Evolutionary conservation across 2,329 filamentous ascomycete species (phyloP).

Genomic region (Colletotrichum sublineola): DNA sequence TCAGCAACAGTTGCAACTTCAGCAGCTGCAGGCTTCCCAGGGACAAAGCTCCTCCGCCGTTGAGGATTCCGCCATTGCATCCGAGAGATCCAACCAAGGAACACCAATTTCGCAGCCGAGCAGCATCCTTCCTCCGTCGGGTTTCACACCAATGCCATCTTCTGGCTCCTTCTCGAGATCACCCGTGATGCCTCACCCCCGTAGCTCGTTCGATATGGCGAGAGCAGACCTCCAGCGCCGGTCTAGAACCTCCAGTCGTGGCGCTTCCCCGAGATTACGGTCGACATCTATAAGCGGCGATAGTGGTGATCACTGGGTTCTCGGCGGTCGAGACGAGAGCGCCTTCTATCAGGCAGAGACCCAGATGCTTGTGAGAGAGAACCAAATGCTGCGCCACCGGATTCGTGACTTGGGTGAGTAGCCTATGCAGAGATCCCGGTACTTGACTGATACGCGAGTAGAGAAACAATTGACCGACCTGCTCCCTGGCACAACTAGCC

Average conservation of each 20-base stretch:
- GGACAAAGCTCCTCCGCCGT: conserved; percentile 56
- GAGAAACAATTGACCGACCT: conserved; percentile 67
- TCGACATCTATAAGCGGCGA: conserved; percentile 71
- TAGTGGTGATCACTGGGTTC: conserved; percentile 68
- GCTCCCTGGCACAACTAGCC: conserved; percentile 47
- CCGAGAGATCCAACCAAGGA: conserved; percentile 59
- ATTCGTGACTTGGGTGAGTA: conserved; percentile 79
- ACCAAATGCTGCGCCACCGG: conserved; percentile 83
- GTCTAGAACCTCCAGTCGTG: conserved; percentile 71
- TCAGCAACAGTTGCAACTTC: conserved; percentile 79
- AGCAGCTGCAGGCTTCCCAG: conserved; percentile 65
- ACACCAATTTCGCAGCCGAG: conserved; percentile 53
- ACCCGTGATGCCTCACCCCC: conserved; percentile 62
- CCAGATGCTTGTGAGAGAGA: conserved; percentile 81
- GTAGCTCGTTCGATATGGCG: conserved; percentile 71
- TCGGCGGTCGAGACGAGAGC: conserved; percentile 78
- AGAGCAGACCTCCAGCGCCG: conserved; percentile 68
- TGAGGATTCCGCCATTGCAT: conserved; percentile 64
- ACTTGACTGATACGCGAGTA: conserved; percentile 47
- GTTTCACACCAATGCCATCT: conserved; percentile 51
- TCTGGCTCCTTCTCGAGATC: conserved; percentile 65
- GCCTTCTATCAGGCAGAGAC: conserved; percentile 88
- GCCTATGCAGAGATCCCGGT: neutral
- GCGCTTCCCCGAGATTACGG: conserved; percentile 68
- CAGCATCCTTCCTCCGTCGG: conserved; percentile 16